phyloP scores from a whole-genome alignment of 805 yeast species.

The Starmerella lactis-condensi region DNA sequence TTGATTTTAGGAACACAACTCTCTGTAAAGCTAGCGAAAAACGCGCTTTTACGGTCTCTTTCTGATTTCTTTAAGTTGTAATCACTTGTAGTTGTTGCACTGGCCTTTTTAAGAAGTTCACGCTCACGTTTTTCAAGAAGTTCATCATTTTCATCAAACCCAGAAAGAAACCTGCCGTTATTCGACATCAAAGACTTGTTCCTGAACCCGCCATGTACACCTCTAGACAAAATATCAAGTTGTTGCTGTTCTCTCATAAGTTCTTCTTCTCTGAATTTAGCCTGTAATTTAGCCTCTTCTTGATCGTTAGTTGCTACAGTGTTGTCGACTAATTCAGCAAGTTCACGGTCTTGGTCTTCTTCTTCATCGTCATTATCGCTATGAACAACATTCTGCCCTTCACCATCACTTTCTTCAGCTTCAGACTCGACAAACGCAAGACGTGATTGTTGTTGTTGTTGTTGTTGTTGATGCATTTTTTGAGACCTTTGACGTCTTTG shows the following conservation, averaged over 20 bases:
- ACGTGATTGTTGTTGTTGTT: not conserved
- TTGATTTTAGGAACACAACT: conserved; percentile 8
- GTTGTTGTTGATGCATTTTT: not conserved
- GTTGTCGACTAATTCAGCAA: conserved; percentile 13
- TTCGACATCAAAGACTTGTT: not conserved
- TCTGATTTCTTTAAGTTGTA: no score
- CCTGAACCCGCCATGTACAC: conserved; percentile 14
- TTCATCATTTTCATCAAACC: no score
- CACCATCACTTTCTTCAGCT: conserved; percentile 18
- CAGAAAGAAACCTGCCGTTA: not conserved
- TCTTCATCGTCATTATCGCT: conserved; percentile 10
- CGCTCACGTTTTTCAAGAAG: no score
- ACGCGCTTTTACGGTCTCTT: conserved; percentile 9
- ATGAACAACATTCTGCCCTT: conserved; percentile 7
- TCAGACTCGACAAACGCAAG: conserved; percentile 12
- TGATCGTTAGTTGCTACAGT: conserved; percentile 3
- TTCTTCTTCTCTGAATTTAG: conserved; percentile 12
- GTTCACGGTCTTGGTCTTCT: conserved; percentile 7
- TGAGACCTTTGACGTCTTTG: no score
- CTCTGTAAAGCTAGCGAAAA: conserved; percentile 14
- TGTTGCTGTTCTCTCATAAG: conserved; percentile 11
- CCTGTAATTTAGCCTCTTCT: conserved; percentile 3
- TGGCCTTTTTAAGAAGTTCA: no score
- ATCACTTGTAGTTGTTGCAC: no score
- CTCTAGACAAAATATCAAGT: conserved; percentile 12